Evolutionary conservation across 2,329 filamentous ascomycete species (phyloP).

Genomic region (Teratosphaeria nubilosa): DNA sequence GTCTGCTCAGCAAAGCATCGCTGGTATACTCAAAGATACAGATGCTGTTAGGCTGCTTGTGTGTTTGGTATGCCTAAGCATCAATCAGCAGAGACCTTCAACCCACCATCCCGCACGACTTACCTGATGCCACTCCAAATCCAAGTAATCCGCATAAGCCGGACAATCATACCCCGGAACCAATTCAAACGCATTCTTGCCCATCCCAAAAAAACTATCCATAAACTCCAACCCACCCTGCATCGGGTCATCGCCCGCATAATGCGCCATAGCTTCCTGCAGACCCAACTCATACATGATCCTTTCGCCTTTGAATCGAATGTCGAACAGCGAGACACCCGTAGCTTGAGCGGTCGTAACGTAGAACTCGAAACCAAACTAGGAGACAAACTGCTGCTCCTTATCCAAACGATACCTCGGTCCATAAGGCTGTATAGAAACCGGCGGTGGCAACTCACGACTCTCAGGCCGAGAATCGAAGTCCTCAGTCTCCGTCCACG

Average conservation of each 20-base stretch:
- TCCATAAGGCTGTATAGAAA: constrained; percentile 29
- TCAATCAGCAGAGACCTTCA: neutral
- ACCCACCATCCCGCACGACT: neutral
- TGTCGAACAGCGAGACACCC: constrained; percentile 40
- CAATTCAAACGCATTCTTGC: constrained; percentile 35
- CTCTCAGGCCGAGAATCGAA: constrained; percentile 31
- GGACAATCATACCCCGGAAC: constrained; percentile 47
- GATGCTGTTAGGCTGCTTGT: constrained; percentile 37
- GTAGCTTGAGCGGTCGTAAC: constrained; percentile 35
- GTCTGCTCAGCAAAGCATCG: constrained; percentile 42
- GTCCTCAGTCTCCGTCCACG: constrained; percentile 39
- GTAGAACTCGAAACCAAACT: constrained; percentile 46
- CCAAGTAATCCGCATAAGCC: constrained; percentile 41
- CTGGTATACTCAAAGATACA: constrained; percentile 47
- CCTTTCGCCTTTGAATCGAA: constrained; percentile 41
- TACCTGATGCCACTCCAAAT: constrained; percentile 34
- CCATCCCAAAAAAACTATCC: neutral
- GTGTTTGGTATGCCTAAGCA: constrained; percentile 27
- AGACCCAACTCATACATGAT: constrained; percentile 45
- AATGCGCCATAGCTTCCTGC: constrained; percentile 45
- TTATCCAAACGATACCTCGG: constrained; percentile 33
- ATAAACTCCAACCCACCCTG: constrained; percentile 26
- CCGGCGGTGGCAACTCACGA: constrained; percentile 43
- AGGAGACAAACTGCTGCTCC: constrained; percentile 40
- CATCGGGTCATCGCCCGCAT: constrained; percentile 40